These are phyloP conservation scores for Penicillium subrubescens DNA, from an alignment of 495 filamentous ascomycete species.

Conservation along the genomic window DNA sequence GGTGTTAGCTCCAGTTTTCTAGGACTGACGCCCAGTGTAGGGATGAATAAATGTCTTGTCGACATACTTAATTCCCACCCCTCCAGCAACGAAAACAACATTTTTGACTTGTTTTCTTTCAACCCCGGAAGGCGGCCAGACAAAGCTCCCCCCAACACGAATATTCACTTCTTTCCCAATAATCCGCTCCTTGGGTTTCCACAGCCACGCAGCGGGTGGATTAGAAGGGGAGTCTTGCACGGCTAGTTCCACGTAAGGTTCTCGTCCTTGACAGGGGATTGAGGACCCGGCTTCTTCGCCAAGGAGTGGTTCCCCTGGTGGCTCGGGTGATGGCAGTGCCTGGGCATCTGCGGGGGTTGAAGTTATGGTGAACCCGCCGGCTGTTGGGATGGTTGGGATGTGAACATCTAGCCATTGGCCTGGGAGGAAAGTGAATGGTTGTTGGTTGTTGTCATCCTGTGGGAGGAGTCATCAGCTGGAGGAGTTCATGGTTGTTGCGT, in stretches of 20 bases:
- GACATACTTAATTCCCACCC: slow-evolving; percentile 76
- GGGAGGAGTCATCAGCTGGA: background rate
- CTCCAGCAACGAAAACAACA: slow-evolving; percentile 76
- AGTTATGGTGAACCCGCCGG: slow-evolving; percentile 88
- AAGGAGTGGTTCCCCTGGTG: slow-evolving; percentile 18
- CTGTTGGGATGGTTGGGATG: slow-evolving; percentile 62
- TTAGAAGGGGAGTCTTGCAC: slow-evolving; percentile 67
- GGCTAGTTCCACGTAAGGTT: slow-evolving; percentile 69
- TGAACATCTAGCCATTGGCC: slow-evolving; percentile 93
- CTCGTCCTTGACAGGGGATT: slow-evolving; percentile 28
- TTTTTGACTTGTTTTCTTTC: slow-evolving; percentile 46
- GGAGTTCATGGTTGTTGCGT: background rate
- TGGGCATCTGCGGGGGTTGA: slow-evolving; percentile 61
- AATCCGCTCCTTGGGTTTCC: slow-evolving; percentile 57
- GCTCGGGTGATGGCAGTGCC: slow-evolving; percentile 31
- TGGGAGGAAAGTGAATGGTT: slow-evolving; percentile 62
- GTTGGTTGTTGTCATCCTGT: slow-evolving; percentile 19
- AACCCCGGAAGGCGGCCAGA: slow-evolving; percentile 65
- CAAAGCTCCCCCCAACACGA: slow-evolving; percentile 78
- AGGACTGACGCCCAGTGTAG: too few relatives aligned
- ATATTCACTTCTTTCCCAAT: slow-evolving; percentile 60
- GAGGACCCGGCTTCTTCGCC: slow-evolving; percentile 25
- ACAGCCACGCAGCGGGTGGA: slow-evolving; percentile 76
- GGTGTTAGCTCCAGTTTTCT: slow-evolving; percentile 4
- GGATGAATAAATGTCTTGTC: background rate